Evolutionary conservation across 352 stramenopile species (phyloP).

Genomic region (Pythium apleroticum): DNA sequence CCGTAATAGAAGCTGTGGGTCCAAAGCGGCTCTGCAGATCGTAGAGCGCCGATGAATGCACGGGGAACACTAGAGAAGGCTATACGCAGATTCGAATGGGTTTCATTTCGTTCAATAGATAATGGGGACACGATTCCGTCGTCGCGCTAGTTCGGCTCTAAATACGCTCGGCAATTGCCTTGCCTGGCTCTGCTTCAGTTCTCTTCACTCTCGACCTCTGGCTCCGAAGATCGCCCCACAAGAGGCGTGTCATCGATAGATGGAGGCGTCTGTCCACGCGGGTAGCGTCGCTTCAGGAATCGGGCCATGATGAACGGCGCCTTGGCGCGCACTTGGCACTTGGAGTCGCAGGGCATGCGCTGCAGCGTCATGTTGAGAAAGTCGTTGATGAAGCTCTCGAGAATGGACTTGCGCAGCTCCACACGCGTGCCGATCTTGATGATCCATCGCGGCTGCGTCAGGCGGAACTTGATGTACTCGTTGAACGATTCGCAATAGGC

Average conservation of each 20-base stretch:
- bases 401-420: conserved; percentile 26
- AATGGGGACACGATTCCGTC: not conserved
- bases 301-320: conserved; percentile 24
- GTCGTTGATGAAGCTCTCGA: conserved; percentile 31
- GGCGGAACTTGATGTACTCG: conserved; percentile 40
- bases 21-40: not conserved
- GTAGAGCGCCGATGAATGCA: too few relatives aligned
- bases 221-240: not conserved
- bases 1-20: not conserved
- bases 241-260: not conserved
- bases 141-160: conserved; percentile 1
- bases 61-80: not conserved
- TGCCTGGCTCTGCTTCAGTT: not conserved
- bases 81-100: not conserved
- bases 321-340: conserved; percentile 21
- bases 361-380: conserved; percentile 26
- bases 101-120: not conserved
- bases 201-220: not conserved
- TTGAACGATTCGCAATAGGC: conserved; percentile 46
- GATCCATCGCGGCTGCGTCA: conserved; percentile 27
- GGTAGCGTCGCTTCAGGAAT: conserved; percentile 18
- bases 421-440: conserved; percentile 28
- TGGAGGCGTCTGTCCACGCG: not conserved
- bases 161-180: not conserved
- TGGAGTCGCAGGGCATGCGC: conserved; percentile 12